Evolutionary conservation across 768 basidiomycete genomes (phyloP), one percentile per base, ranked within the genome.

Genomic region (Boletellus ananas): DNA sequence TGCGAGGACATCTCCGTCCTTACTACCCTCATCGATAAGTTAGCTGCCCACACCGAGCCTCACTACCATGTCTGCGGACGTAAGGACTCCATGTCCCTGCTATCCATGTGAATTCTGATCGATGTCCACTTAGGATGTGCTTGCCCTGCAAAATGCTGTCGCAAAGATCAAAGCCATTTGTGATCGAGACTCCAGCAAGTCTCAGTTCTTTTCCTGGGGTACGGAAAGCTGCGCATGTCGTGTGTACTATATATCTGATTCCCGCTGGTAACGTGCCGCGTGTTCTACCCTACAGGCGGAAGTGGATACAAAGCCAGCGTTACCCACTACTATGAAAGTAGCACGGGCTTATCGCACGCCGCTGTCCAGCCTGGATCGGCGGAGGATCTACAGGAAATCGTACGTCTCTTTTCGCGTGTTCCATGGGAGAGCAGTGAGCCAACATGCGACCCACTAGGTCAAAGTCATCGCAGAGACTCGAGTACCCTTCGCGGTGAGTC

Each of bases 311-410:
- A 56, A 31, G 36, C 43, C 27, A 43, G 56, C 7, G 50, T 57
- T 3, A 45, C 33, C 10, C 56, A 57, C 33, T 51, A 48, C 54
- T 51, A 48, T 13, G 47, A 51, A 27, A 57, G 56, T n/a, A 57
- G 54, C 20, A 37, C 54, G 3, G 50, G 56, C 6, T 31, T 56
- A 14, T 35, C 54, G 10, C 36, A 6, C 5, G 40, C 46, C 31
- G 54, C 56, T 3, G 50, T 57, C 27, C 56, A 57, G 21, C 56
- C 56, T 4, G 56, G 56, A 23, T 56, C 54, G 11, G 47, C 21
- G 11, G 31, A 36, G 4, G 56, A 57, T 46, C 34, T 57, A 14
- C 20, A 23, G 17, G 6, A 12, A 14, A 56, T 57, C 3, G 54
- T 56, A 25, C 38, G 49, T 48, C 29, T 43, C 33, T 34, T 12